phyloP scores from a whole-genome alignment of 768 basidiomycete species.

The Dioszegia crocea region DNA sequence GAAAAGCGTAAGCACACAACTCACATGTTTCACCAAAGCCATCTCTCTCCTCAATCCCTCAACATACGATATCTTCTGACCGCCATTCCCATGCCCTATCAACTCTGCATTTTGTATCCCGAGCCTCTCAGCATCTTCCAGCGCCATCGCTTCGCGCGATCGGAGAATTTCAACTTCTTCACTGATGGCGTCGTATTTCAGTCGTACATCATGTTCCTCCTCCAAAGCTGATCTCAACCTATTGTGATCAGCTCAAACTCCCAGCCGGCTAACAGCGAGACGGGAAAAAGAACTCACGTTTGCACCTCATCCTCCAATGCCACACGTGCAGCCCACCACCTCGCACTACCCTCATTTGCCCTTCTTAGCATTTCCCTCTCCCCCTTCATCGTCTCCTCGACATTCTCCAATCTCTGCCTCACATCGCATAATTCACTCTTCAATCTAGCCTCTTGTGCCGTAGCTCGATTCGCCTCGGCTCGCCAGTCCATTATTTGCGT shows the following conservation, averaged over 20 bases:
- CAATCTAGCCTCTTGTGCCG: not conserved
- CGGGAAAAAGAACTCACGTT: conserved; percentile 54
- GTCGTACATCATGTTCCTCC: conserved; percentile 45
- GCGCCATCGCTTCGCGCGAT: conserved; percentile 69
- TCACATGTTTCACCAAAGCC: conserved; percentile 72
- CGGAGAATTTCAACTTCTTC: conserved; percentile 64
- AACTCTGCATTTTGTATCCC: conserved; percentile 81
- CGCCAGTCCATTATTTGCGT: not conserved
- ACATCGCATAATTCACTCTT: conserved; percentile 9
- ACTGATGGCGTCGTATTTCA: conserved; percentile 58
- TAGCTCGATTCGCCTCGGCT: conserved; percentile 3
- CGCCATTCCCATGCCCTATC: conserved; percentile 74
- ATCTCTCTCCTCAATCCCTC: conserved; percentile 76
- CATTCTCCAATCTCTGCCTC: conserved; percentile 6
- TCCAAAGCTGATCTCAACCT: conserved; percentile 58
- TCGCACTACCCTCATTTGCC: conserved; percentile 26
- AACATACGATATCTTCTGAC: conserved; percentile 80
- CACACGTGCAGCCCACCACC: conserved; percentile 61
- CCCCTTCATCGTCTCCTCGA: conserved; percentile 14
- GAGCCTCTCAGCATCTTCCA: conserved; percentile 71
- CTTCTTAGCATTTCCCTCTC: conserved; percentile 29
- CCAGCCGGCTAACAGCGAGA: not conserved
- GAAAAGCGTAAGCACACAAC: conserved; percentile 34
- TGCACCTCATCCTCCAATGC: conserved; percentile 66
- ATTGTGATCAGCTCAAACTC: conserved; percentile 1